These are phyloP conservation scores for Tolypocladium sp. DNA, from an alignment of 2,329 filamentous ascomycete species.

Conservation along the genomic window DNA sequence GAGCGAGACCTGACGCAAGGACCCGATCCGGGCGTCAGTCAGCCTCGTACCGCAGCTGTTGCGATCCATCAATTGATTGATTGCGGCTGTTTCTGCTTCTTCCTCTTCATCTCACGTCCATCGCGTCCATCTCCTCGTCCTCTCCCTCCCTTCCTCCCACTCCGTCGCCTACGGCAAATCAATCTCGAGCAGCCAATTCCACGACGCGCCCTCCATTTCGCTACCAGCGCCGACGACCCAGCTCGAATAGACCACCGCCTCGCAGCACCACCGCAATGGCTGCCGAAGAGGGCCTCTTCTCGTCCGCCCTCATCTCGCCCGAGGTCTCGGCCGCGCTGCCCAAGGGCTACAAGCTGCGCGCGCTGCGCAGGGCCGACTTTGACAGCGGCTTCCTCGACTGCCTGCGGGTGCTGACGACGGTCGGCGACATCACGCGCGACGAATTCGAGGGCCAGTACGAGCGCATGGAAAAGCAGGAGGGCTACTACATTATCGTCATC, in stretches of 20 bases:
- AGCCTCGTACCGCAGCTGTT: background rate
- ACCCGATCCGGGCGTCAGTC: background rate
- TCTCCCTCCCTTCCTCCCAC: background rate
- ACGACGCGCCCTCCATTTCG: too few species aligned
- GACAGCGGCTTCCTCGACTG: conserved; percentile 80
- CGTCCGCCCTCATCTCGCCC: conserved; percentile 65
- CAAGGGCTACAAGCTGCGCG: conserved; percentile 71
- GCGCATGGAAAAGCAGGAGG: conserved; percentile 65
- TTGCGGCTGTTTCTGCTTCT: background rate
- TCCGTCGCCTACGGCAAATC: background rate
- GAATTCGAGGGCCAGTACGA: conserved; percentile 74
- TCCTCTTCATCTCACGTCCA: background rate
- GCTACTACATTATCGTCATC: conserved; percentile 82
- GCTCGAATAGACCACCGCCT: background rate
- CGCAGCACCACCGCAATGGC: conserved; percentile 8
- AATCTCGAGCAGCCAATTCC: background rate
- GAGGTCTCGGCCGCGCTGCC: conserved; percentile 65
- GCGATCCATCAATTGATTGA: background rate
- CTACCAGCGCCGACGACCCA: too few species aligned
- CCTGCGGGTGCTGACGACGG: conserved; percentile 81
- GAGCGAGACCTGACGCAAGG: background rate
- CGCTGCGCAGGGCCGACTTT: conserved; percentile 72
- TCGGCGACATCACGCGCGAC: conserved; percentile 72
- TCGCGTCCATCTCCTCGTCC: background rate
- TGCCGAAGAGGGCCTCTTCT: conserved; percentile 59